Percentiles rank a stretch among this genome's conserved stretches.
Conservation (phyloP, 495 filamentous ascomycete genomes). For the Staphylotrichum longicolle region DNA sequence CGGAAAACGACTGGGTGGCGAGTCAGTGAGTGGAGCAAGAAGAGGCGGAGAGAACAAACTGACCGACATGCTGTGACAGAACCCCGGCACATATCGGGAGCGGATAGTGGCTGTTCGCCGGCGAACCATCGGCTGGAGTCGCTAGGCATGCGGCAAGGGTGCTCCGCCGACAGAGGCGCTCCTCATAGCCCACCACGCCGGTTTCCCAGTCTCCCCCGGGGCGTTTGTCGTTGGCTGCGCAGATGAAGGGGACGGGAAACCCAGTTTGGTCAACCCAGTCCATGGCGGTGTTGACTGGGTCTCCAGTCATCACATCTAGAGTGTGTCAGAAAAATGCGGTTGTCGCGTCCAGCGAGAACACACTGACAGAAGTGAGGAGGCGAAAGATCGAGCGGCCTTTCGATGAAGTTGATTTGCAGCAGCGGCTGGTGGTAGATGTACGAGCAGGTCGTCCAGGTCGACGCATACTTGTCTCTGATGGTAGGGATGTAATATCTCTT, state of each 20-base stretch:
- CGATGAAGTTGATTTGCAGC: constrained; percentile 38
- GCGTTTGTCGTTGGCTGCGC: constrained; percentile 70
- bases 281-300: constrained; percentile 67
- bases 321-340: constrained; percentile 13
- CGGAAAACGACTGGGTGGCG: constrained; percentile 44
- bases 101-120: constrained; percentile 58
- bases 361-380: constrained; percentile 45
- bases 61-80: constrained; percentile 63
- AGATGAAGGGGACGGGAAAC: constrained; percentile 62
- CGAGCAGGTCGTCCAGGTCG: constrained; percentile 46
- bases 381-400: constrained; percentile 31
- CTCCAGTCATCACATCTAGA: constrained; percentile 57
- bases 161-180: constrained; percentile 67
- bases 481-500: constrained; percentile 62
- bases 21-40: constrained; percentile 11
- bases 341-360: not conserved
- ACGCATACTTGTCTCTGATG: constrained; percentile 51
- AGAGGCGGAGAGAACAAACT: constrained; percentile 25
- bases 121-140: constrained; percentile 49
- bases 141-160: constrained; percentile 64
- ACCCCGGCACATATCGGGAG: constrained; percentile 64
- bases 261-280: constrained; percentile 49
- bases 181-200: constrained; percentile 65
- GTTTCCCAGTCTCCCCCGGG: constrained; percentile 78
- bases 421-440: constrained; percentile 49